Conservation (phyloP, 139 green algal genomes). For the Nannochloris sp. region DNA sequence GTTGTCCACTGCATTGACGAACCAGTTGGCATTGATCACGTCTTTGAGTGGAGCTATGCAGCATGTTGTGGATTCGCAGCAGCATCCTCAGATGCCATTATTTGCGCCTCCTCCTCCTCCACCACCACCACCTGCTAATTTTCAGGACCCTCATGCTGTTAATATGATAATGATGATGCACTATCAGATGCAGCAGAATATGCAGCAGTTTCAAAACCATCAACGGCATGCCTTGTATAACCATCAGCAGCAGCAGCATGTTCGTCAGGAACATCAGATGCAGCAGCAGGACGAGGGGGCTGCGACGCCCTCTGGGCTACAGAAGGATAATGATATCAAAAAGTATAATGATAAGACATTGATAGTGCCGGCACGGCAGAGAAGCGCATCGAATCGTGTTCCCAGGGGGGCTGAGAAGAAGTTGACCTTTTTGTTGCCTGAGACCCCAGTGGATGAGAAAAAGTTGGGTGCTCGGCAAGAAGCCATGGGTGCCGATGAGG, state of each 20-base stretch:
- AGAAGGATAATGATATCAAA: constrained; percentile 2
- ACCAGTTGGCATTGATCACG: background rate
- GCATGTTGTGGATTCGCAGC: background rate
- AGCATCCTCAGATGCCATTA: background rate
- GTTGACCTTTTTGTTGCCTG: background rate
- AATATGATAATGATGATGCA: background rate
- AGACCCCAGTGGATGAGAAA: constrained; percentile 2
- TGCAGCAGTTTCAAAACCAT: background rate
- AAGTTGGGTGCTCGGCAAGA: constrained; percentile 11
- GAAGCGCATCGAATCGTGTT: background rate
- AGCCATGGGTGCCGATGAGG: background rate
- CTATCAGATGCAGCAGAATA: constrained; percentile 2
- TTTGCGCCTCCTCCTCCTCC: background rate
- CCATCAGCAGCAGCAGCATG: background rate
- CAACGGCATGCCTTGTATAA: background rate
- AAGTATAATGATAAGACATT: constrained; percentile 1
- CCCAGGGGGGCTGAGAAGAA: background rate
- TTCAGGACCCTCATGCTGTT: background rate
- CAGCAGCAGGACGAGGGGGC: background rate
- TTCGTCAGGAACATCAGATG: background rate
- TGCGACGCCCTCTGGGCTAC: constrained; percentile 7
- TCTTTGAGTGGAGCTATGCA: background rate
- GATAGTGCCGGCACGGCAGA: background rate
- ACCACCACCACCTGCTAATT: background rate
- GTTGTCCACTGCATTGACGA: background rate